Evolutionary conservation across 2,329 filamentous ascomycete species (phyloP).

Genomic region (Aureobasidium musti): DNA sequence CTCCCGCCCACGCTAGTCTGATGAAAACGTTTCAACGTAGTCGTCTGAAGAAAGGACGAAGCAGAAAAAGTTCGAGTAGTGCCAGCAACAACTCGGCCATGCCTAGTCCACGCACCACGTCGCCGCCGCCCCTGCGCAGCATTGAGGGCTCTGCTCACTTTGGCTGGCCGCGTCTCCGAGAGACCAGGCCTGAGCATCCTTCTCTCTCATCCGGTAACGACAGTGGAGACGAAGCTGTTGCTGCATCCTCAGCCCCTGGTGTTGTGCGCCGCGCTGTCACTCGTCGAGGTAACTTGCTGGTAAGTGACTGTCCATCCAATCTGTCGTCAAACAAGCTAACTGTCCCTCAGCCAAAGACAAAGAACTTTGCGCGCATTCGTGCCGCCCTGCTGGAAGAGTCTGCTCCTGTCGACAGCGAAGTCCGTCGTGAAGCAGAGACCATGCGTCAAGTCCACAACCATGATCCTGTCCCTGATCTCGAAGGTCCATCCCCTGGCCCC

Average conservation of each 20-base stretch:
- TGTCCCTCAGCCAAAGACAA: constrained; percentile 77
- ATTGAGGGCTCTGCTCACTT: constrained; percentile 53
- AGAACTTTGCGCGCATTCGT: constrained; percentile 89
- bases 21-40: constrained; percentile 77
- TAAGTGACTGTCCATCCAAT: constrained; percentile 50
- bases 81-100: constrained; percentile 66
- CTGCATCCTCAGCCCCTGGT: constrained; percentile 60
- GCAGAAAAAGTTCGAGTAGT: constrained; percentile 64
- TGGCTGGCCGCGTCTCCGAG: constrained; percentile 52
- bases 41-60: constrained; percentile 55
- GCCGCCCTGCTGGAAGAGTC: constrained; percentile 87
- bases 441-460: constrained; percentile 93
- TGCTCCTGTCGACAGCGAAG: constrained; percentile 83
- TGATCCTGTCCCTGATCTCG: constrained; percentile 58
- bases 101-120: constrained; percentile 70
- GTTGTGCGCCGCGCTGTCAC: constrained; percentile 84
- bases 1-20: constrained; percentile 72
- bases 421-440: constrained; percentile 88
- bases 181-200: constrained; percentile 87
- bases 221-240: constrained; percentile 67
- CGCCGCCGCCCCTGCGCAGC: constrained; percentile 66
- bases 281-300: constrained; percentile 82
- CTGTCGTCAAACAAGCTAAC: constrained; percentile 23
- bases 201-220: constrained; percentile 79
- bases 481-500: constrained; percentile 44